phyloP scores from a whole-genome alignment of 2,329 filamentous ascomycete genomes.

The Neopestalotiopsis rosae region DNA sequence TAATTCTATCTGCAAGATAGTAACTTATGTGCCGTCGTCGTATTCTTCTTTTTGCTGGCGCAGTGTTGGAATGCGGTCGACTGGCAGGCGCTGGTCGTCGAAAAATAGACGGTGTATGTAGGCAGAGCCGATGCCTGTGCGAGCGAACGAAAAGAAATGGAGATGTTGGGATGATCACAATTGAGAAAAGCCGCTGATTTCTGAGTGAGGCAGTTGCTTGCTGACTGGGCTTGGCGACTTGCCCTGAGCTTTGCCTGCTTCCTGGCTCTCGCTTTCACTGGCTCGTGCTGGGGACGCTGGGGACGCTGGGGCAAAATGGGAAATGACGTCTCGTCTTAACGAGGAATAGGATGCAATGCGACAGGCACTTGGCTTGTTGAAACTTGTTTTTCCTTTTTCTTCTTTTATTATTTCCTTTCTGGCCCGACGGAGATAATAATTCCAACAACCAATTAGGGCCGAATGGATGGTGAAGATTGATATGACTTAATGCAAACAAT shows the following conservation, averaged over 20 bases:
- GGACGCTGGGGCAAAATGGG: background rate
- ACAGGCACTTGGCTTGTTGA: conserved; percentile 6
- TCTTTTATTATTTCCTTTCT: background rate
- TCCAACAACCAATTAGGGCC: background rate
- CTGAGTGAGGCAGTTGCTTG: conserved; percentile 13
- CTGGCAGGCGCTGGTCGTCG: background rate
- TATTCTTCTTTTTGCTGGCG: background rate
- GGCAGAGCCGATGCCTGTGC: background rate
- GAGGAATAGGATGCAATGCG: conserved; percentile 15
- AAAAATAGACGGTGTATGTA: background rate
- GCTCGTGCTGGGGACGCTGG: background rate
- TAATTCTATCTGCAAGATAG: background rate
- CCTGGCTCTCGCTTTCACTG: background rate
- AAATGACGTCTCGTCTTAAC: conserved; percentile 17
- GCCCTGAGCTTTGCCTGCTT: conserved; percentile 12
- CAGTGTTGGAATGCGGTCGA: conserved; percentile 6
- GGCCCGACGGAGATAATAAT: background rate
- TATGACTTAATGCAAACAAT: background rate
- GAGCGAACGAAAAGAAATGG: background rate
- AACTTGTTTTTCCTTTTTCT: conserved; percentile 12
- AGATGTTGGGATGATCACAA: conserved; percentile 11
- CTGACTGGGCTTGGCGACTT: conserved; percentile 12
- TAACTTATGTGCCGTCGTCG: too few species aligned
- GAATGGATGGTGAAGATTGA: background rate
- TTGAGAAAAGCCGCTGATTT: conserved; percentile 13